A percentile compares a stretch with the other conserved stretches of the same genome.
Evolutionary conservation across 345 rosid genomes (phyloP).

Genomic region (Rhizophora mangle): DNA sequence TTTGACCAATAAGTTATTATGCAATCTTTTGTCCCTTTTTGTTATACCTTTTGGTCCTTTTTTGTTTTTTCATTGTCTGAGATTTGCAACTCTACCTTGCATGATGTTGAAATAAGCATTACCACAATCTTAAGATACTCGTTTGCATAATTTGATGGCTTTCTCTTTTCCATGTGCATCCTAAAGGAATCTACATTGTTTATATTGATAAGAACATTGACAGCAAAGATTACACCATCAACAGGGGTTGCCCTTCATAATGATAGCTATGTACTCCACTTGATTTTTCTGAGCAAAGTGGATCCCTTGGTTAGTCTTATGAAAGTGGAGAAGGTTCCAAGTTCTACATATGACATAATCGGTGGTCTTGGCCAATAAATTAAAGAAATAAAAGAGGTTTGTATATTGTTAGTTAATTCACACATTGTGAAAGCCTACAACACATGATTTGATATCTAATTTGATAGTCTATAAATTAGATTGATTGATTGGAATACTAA

Average conservation of each 20-base stretch:
- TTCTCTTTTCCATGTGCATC: conserved; percentile 78
- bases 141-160: neutral
- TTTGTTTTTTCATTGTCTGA: neutral
- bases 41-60: neutral
- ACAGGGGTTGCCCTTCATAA: conserved; percentile 96
- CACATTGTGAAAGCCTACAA: neutral
- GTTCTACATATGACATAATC: conserved; percentile 98
- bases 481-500: too few species aligned
- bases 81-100: neutral
- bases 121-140: too few species aligned
- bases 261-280: conserved; percentile 96
- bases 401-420: neutral
- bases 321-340: conserved; percentile 98
- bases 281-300: conserved; percentile 83
- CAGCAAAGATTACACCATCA: conserved; percentile 87
- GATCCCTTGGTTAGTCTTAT: conserved; percentile 97
- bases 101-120: neutral
- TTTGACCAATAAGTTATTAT: too few species aligned
- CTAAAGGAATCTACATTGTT: conserved; percentile 97
- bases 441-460: neutral
- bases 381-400: conserved; percentile 94
- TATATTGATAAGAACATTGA: conserved; percentile 90
- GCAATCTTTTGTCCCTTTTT: too few species aligned
- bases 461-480: too few species aligned
- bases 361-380: conserved; percentile 78